A percentile compares a stretch with the other conserved stretches of the same genome.
Conservation (phyloP, 768 basidiomycete genomes). For the Agaricus sinodeliciosus region DNA sequence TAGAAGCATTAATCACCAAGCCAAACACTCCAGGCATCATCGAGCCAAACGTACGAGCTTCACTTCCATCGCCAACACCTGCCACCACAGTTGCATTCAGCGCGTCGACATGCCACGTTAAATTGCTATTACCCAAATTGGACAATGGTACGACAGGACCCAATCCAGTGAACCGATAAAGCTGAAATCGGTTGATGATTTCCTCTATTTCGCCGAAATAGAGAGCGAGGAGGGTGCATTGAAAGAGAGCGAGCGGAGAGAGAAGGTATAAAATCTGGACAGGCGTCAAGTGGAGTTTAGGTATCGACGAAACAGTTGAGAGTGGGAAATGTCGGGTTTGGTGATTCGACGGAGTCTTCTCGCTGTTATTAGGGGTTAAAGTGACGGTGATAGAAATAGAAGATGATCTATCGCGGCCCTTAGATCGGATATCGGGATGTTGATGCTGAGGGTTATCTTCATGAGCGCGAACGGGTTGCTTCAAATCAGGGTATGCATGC, state of each 20-base stretch:
- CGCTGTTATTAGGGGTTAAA: not conserved
- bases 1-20: slow-evolving; percentile 68
- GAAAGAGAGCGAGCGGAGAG: slow-evolving; percentile 86
- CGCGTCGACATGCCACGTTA: not conserved
- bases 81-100: slow-evolving; percentile 23
- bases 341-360: not conserved
- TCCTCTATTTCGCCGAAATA: slow-evolving; percentile 70
- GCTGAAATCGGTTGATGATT: not conserved
- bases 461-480: not conserved
- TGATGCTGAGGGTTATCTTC: not conserved
- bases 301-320: slow-evolving; percentile 14
- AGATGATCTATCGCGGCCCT: slow-evolving; percentile 1
- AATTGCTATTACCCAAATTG: not conserved
- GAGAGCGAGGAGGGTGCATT: slow-evolving; percentile 76
- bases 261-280: slow-evolving; percentile 86
- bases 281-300: slow-evolving; percentile 39
- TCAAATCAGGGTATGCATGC: not conserved
- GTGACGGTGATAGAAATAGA: slow-evolving; percentile 8
- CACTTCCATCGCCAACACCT: slow-evolving; percentile 16
- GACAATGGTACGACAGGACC: slow-evolving; percentile 24
- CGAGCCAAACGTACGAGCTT: slow-evolving; percentile 6
- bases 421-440: not conserved
- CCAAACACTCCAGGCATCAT: slow-evolving; percentile 14
- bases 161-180: slow-evolving; percentile 7
- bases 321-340: not conserved